phyloP scores from a whole-genome alignment of 805 yeast genomes.

The Isabelozyma gotoi region DNA sequence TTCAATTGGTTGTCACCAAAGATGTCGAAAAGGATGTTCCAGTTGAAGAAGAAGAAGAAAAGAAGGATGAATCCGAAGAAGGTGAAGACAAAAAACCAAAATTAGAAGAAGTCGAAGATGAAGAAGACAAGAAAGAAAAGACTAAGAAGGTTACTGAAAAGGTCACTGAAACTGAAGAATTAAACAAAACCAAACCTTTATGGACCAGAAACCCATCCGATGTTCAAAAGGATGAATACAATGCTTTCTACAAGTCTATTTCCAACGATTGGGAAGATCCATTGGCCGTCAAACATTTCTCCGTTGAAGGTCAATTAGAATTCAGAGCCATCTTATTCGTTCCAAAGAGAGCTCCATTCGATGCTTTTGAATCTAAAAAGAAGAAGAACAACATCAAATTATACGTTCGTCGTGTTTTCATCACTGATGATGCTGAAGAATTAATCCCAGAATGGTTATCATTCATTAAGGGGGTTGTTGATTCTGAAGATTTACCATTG shows the following conservation, averaged over 20 bases:
- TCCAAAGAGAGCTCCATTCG: slow-evolving; percentile 99
- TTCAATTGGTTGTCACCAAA: slow-evolving; percentile 96
- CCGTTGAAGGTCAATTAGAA: slow-evolving; percentile 99
- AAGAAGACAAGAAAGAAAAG: slow-evolving; percentile 68
- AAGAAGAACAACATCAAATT: slow-evolving; percentile 98
- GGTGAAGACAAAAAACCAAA: slow-evolving; percentile 68
- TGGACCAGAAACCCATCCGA: slow-evolving; percentile 99
- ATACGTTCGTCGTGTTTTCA: slow-evolving; percentile 98
- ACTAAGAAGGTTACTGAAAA: slow-evolving; percentile 88
- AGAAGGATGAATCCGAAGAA: slow-evolving; percentile 21
- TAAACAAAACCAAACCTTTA: slow-evolving; percentile 97
- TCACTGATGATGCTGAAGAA: slow-evolving; percentile 99
- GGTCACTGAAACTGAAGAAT: slow-evolving; percentile 95
- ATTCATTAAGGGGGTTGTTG: slow-evolving; percentile 98
- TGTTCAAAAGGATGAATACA: slow-evolving; percentile 96
- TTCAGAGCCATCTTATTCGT: slow-evolving; percentile 96
- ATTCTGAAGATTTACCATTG: slow-evolving; percentile 98
- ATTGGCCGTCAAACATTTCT: slow-evolving; percentile 98
- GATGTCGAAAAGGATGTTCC: slow-evolving; percentile 98
- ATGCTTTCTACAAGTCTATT: slow-evolving; percentile 98
- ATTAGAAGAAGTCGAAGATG: slow-evolving; percentile 76
- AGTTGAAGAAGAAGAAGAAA: slow-evolving; percentile 62
- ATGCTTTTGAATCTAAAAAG: slow-evolving; percentile 96
- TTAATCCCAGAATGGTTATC: slow-evolving; percentile 98
- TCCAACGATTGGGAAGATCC: slow-evolving; percentile 99